Base-by-base conservation (phyloP, 176 grass and related monocot genomes). In the Triticum turgidum region DNA sequence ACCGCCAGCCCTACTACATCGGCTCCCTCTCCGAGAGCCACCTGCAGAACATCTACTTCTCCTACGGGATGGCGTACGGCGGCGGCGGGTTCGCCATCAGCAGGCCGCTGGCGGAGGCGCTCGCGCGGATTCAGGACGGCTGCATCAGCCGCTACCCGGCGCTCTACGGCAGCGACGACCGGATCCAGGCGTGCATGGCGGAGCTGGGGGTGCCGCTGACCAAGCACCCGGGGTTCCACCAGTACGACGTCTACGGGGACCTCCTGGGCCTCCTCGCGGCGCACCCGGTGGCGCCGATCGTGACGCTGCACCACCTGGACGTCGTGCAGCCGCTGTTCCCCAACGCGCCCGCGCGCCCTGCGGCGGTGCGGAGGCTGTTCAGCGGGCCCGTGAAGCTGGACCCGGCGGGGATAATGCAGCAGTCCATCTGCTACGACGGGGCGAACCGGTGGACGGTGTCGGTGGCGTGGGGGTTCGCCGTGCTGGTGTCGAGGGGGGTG, bases 121-220 rank as follows among this genome's bases (percentile, higher is more conserved):
- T 99, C 25, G 61, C 92, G 3, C 41, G 84, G 49, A 88, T 99
- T 71, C 97, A 99, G 89, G 97, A 99, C 67, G 88, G 94, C 0
- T 99, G 97, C 92, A 76, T 99, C 52, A 81, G 72, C 52, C 90
- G 97, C 2, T 99, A 99, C 89, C 94, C 97, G 14, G 87, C 90
- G 15, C 89, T 99, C 14, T 99, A 99, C 79, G 97, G 97, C 30
- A 96, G 94, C 35, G 97, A 99, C 73, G 97, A 99, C 84, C 88
- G 97, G 37, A 99, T 99, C 88, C 94, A 99, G 42, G 97, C 97
- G 18, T 99, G 97, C 94, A 99, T 99, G 97, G 94, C 97, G 20
- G 97, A 99, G 80, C 89, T 99, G 6, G 97, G 94, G 38, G 83
- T 99, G 49, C 97, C 97, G 61, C 88, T 99, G 20, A 99, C 97